A percentile compares a stretch with the other conserved stretches of the same genome.
These are phyloP conservation scores for Diaporthe vexans DNA, from an alignment of 2,329 filamentous ascomycete genomes.

Conservation along the genomic window DNA sequence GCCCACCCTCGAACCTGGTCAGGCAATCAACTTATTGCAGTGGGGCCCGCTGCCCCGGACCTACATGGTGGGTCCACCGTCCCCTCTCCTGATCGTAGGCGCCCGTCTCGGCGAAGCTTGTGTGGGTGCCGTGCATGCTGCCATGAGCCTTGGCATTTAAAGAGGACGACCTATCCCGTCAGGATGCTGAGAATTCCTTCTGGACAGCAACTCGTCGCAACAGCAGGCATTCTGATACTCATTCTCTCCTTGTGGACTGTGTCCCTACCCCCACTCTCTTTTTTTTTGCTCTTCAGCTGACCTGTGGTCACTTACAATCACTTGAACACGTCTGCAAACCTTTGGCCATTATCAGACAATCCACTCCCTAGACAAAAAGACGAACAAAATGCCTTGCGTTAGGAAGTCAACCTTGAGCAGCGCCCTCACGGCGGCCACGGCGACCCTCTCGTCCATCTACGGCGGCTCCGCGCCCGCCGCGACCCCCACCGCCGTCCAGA, in stretches of 20 bases:
- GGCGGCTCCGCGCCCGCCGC: not conserved
- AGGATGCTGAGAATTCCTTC: not conserved
- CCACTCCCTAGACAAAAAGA: not conserved
- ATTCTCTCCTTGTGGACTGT: not conserved
- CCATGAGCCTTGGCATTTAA: not conserved
- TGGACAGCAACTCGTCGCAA: not conserved
- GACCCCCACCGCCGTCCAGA: not conserved
- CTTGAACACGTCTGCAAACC: not conserved
- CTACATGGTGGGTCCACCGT: not conserved
- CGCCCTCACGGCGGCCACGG: slow-evolving; percentile 39
- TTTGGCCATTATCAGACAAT: not conserved
- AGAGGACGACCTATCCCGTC: not conserved
- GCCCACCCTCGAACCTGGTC: not conserved
- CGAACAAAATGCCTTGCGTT: slow-evolving; percentile 32
- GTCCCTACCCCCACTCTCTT: not conserved
- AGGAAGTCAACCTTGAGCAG: slow-evolving; percentile 37
- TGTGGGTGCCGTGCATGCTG: too few relatives aligned
- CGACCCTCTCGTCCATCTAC: slow-evolving; percentile 37
- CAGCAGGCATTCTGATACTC: slow-evolving; percentile 8
- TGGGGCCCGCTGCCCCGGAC: not conserved
- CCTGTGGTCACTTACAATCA: slow-evolving; percentile 30
- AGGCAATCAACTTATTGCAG: slow-evolving; percentile 31
- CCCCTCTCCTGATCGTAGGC: slow-evolving; percentile 18
- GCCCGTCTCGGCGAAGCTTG: slow-evolving; percentile 18
- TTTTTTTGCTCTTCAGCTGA: not conserved